phyloP scores from a whole-genome alignment of 2,329 filamentous ascomycete genomes.

The Decorospora gaudefroyi region DNA sequence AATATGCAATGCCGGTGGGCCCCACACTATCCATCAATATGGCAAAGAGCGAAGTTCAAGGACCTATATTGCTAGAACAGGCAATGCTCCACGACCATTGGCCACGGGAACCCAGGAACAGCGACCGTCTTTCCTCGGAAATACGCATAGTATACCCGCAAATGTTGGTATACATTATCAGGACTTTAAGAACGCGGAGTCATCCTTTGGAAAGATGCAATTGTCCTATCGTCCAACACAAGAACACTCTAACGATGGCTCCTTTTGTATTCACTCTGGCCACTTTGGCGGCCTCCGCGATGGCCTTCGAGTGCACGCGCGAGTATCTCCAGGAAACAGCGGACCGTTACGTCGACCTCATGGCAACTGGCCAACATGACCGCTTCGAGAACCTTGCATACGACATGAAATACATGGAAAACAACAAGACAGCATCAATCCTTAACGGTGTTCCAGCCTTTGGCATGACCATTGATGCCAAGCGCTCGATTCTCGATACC shows the following conservation, averaged over 20 bases:
- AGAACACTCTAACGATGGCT: slow-evolving; percentile 4
- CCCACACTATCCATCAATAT: slow-evolving; percentile 19
- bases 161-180: background rate
- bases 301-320: slow-evolving; percentile 17
- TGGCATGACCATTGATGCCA: slow-evolving; percentile 23
- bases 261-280: background rate
- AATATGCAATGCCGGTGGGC: slow-evolving; percentile 12
- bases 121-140: background rate
- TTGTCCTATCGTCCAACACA: no score
- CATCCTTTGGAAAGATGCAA: no score
- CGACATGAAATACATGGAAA: slow-evolving; percentile 27
- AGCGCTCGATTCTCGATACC: slow-evolving; percentile 27
- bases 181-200: background rate
- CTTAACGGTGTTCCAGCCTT: slow-evolving; percentile 22
- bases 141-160: background rate
- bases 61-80: slow-evolving; percentile 1
- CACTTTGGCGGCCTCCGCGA: background rate
- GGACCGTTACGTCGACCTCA: slow-evolving; percentile 13
- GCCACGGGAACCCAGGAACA: slow-evolving; percentile 1
- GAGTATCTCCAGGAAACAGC: slow-evolving; percentile 10
- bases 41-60: background rate
- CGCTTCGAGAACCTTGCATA: slow-evolving; percentile 23
- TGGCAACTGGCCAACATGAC: slow-evolving; percentile 23
- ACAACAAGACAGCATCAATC: slow-evolving; percentile 20
- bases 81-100: slow-evolving; percentile 1